These are phyloP conservation scores for Oenanthe javanica DNA, from an alignment of 140 eudicot genomes.

Conservation along the genomic window DNA sequence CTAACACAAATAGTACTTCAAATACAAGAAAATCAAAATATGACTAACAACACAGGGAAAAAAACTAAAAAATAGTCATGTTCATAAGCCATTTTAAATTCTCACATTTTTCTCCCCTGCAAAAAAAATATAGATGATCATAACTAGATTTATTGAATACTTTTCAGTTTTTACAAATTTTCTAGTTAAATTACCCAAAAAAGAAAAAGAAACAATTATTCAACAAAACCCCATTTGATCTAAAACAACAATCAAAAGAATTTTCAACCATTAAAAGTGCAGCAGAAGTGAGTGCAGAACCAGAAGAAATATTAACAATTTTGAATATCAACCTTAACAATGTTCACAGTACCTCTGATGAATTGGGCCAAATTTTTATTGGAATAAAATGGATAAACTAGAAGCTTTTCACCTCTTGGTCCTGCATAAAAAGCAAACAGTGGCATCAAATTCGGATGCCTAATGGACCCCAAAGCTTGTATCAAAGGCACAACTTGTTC, in stretches of 20 bases:
- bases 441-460: slow-evolving; percentile 88
- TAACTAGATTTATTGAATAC: too few species aligned
- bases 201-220: too few species aligned
- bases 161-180: too few species aligned
- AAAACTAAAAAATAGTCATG: too few species aligned
- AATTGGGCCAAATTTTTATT: slow-evolving; percentile 69
- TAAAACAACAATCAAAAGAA: neutral
- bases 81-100: too few species aligned
- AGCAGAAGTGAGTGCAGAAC: neutral
- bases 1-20: neutral
- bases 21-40: neutral
- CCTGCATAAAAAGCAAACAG: slow-evolving; percentile 88
- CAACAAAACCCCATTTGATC: too few species aligned
- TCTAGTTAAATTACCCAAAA: too few species aligned
- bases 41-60: too few species aligned
- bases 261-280: neutral
- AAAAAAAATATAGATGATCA: too few species aligned
- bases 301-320: neutral
- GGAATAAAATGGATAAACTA: slow-evolving; percentile 76
- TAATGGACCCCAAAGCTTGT: slow-evolving; percentile 53
- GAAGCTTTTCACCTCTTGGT: slow-evolving; percentile 83
- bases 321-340: neutral
- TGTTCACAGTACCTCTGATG: slow-evolving; percentile 50
- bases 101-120: too few species aligned
- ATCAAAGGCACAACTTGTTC: slow-evolving; percentile 52